phyloP scores from a whole-genome alignment of 139 green algal species.

The Parachlorella kessleri region DNA sequence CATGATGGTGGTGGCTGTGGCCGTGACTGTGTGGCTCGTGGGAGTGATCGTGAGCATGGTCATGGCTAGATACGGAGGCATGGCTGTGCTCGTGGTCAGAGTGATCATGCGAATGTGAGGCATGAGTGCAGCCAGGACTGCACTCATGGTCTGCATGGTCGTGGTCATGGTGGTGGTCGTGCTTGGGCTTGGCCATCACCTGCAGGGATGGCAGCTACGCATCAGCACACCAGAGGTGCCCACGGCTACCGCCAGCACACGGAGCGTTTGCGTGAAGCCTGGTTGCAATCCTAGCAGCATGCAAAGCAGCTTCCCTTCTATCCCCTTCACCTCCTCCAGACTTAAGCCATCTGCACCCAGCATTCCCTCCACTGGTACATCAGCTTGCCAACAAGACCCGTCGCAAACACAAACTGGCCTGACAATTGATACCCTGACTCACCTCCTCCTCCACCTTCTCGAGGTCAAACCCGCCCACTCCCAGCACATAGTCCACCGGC shows the following conservation, averaged over 20 bases:
- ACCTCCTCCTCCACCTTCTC: constrained; percentile 83
- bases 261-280: too few species aligned
- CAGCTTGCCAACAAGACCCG: too few species aligned
- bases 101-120: constrained; percentile 31
- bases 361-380: too few species aligned
- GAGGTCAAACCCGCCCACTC: constrained; percentile 94
- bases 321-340: too few species aligned
- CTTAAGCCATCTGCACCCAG: too few species aligned
- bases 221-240: not conserved
- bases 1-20: constrained; percentile 44
- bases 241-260: too few species aligned
- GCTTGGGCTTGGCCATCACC: constrained; percentile 27
- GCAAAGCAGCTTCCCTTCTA: not conserved
- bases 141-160: constrained; percentile 34
- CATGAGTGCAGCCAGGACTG: constrained; percentile 15
- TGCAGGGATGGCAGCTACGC: not conserved
- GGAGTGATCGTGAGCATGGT: constrained; percentile 36
- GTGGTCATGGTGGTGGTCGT: constrained; percentile 36
- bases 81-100: constrained; percentile 48
- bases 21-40: constrained; percentile 22
- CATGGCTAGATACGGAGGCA: constrained; percentile 15
- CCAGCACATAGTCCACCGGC: constrained; percentile 88
- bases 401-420: too few species aligned
- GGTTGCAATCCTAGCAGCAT: not conserved
- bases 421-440: not conserved